phyloP scores from a whole-genome alignment of 305 asterid species.

The Solanum hybrid region DNA sequence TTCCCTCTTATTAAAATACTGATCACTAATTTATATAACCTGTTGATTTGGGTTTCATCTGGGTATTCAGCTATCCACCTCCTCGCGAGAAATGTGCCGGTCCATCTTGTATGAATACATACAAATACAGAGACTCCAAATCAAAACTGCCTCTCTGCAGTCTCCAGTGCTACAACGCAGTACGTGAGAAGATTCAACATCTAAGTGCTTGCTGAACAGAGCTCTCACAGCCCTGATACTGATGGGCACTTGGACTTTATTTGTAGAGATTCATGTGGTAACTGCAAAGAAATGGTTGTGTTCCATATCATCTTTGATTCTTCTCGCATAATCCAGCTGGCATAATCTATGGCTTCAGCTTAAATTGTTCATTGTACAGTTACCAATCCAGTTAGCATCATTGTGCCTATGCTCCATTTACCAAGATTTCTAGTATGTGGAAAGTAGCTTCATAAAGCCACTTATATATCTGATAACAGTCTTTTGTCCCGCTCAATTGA shows the following conservation, averaged over 20 bases:
- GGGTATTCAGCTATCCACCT: slow-evolving; percentile 59
- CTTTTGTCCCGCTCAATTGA: not conserved
- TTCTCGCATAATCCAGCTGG: not conserved
- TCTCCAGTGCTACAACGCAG: slow-evolving; percentile 70
- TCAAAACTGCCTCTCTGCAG: slow-evolving; percentile 79
- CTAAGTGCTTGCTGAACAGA: slow-evolving; percentile 30
- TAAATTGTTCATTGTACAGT: not conserved
- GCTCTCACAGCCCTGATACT: not conserved
- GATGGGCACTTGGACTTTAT: not conserved
- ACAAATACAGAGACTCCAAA: slow-evolving; percentile 70
- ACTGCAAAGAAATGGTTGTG: not conserved
- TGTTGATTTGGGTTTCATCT: not conserved
- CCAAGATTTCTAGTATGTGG: not conserved
- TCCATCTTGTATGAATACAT: slow-evolving; percentile 68
- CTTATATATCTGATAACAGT: not conserved
- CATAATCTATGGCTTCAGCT: not conserved
- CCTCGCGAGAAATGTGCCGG: slow-evolving; percentile 75
- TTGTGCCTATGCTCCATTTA: not conserved
- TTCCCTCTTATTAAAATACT: not conserved
- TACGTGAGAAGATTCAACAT: slow-evolving; percentile 29
- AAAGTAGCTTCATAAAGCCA: not conserved
- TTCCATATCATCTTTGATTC: not conserved
- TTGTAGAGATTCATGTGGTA: not conserved
- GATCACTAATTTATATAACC: not conserved
- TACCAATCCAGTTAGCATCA: not conserved